Evolutionary conservation across 768 basidiomycete species (phyloP), one percentile per base, ranked within the genome.

Genomic region (Krasilnikovozyma curviuscula): DNA sequence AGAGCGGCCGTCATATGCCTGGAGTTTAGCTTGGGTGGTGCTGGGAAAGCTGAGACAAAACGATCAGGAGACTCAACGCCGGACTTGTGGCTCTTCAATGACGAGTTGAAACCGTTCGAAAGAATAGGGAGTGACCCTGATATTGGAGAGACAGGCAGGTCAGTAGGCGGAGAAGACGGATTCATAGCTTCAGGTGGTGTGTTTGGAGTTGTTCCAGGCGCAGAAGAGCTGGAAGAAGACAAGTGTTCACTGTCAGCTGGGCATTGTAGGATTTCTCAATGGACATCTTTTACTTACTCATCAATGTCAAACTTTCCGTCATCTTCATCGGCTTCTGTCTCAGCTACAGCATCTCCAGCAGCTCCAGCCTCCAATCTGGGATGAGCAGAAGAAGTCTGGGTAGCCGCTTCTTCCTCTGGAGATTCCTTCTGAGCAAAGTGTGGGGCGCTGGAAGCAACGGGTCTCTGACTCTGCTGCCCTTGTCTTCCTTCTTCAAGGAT

Each of bases 281-380:
- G 12, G 28, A 34, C 2, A 40, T 13, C 16, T 16, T 1, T 3
- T 2, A 63, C 64, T 57, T 40, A 65, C 64, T 95, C 89, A 57
- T 93, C 83, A 44, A 97, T 97, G 63, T 98, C 93, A 64, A 78
- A 95, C 57, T 73, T 74, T 60, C 85, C 82, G 31, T 75, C 73
- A 25, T 83, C 77, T 24, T 78, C 77, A 6, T 76, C 71, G 14
- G 68, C 69, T 0, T 67, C 68, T 3, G 69, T 68, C 3, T 67
- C 66, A 2, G 63, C 63, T 2, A 54, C 70, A 19, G n/a, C n/a
- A n/a, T n/a, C n/a, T n/a, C n/a, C n/a, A n/a, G n/a, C n/a, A n/a
- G n/a, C n/a, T n/a, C n/a, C n/a, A n/a, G n/a, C n/a, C n/a, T n/a
- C n/a, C n/a, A n/a, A n/a, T n/a, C n/a, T n/a, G n/a, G n/a, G n/a